Evolutionary conservation across 768 basidiomycete genomes (phyloP).

Genomic region (Lentinula sp.): DNA sequence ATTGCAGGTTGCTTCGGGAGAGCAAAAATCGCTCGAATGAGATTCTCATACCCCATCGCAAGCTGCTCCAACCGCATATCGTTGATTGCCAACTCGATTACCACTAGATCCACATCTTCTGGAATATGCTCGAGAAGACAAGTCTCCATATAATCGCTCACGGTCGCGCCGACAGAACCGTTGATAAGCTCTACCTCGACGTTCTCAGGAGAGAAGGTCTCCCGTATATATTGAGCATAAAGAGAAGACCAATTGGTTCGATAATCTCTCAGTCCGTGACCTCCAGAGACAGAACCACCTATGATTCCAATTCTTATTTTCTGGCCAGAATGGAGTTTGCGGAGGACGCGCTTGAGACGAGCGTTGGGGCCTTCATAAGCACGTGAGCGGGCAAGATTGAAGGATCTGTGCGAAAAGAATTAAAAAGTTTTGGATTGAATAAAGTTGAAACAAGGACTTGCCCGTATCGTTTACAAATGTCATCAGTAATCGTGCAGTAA

Average conservation of each 20-base stretch:
- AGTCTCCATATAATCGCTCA: conserved; percentile 3
- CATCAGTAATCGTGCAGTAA: not conserved
- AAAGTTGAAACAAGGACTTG: not conserved
- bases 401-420: not conserved
- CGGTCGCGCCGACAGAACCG: not conserved
- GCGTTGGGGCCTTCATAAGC: conserved; percentile 3
- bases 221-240: not conserved
- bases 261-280: not conserved
- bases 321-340: not conserved
- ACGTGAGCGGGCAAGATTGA: not conserved
- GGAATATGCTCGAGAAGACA: not conserved
- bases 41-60: not conserved
- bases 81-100: conserved; percentile 1
- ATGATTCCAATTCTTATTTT: not conserved
- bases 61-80: not conserved
- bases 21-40: not conserved
- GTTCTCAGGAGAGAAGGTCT: not conserved
- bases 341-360: not conserved
- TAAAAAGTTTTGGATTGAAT: not conserved
- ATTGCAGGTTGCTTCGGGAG: not conserved
- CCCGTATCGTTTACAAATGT: conserved; percentile 3
- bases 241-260: not conserved
- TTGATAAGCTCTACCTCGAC: conserved; percentile 1
- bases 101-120: conserved; percentile 1
- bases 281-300: not conserved